Conservation (phyloP, 2,329 filamentous ascomycete species). For the Arthroderma uncinatum region DNA sequence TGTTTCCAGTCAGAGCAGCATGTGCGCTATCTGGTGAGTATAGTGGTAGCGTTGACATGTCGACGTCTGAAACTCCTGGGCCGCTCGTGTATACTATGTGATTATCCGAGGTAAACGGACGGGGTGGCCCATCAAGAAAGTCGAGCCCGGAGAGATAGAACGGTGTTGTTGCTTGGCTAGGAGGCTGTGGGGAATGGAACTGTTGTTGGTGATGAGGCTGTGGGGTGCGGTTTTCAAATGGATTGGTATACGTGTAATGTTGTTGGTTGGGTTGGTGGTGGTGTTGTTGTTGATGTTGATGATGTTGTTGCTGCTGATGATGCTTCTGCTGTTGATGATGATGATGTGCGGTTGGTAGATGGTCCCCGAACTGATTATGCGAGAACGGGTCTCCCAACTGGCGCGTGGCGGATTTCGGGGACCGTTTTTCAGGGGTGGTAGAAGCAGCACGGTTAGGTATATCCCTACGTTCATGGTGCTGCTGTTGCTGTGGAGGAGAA, state of each 20-base stretch:
- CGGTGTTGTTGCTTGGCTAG: slow-evolving; percentile 9
- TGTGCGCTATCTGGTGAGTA: slow-evolving; percentile 18
- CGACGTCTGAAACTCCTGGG: background rate
- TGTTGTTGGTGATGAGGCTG: slow-evolving; percentile 4
- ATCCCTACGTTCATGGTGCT: slow-evolving; percentile 3
- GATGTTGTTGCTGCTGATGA: background rate
- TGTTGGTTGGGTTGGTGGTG: background rate
- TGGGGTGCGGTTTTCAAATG: slow-evolving; percentile 6
- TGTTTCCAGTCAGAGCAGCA: slow-evolving; percentile 28
- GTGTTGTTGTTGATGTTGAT: background rate
- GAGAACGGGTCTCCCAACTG: background rate
- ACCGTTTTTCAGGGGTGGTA: background rate
- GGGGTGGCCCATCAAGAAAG: slow-evolving; percentile 43
- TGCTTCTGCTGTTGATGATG: background rate
- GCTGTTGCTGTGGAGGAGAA: slow-evolving; percentile 5
- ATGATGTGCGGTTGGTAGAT: background rate
- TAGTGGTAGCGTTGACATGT: background rate
- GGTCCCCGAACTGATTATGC: background rate
- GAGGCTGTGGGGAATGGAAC: background rate
- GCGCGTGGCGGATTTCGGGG: background rate
- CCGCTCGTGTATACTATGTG: background rate
- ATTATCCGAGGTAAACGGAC: background rate
- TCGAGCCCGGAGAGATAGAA: slow-evolving; percentile 39
- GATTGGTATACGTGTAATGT: slow-evolving; percentile 1
- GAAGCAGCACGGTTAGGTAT: background rate